Base-by-base conservation (phyloP, 805 yeast genomes). In the Candida loeiensis region DNA sequence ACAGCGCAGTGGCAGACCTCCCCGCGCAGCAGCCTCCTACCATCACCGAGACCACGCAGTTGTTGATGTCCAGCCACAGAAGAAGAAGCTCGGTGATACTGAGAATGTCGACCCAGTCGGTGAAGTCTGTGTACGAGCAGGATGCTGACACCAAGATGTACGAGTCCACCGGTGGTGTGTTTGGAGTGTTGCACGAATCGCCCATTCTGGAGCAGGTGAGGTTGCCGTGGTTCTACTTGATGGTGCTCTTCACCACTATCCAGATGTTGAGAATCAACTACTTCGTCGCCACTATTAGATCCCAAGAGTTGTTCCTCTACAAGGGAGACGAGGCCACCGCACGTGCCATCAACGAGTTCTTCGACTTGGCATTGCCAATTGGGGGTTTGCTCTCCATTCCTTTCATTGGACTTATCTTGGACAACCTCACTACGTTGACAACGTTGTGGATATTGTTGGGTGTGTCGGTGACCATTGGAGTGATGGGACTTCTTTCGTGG, bases 251-350 rank as follows among this genome's bases (percentile, higher is more conserved):
- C 59, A 85, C 96, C 4, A 76, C 90, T 2, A 74, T 90, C 42
- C 95, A 88, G 60, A 90, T 90, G 96, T 72, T 91, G 32, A 73
- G 97, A 58, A 82, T 90, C 50, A 90, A 90, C 66, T 91, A 86
- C 61, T 91, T 88, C 61, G 93, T 90, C 40, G 97, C 96, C 6
- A 87, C 97, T 2, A 69, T 90, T 25, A 77, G 80, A 53, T 68
- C 95, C 0, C 97, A 90, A 64, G 95, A 88, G 68, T 73, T 73
- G 18, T 91, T 69, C 55, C 72, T 89, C 45, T 70, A 88, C 40
- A 29, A 48, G 7, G 77, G 76, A 9, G 67, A 69, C 48, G 71
- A 66, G 36, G 64, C 64, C 6, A 58, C 67, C 3, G 95, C 51
- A 2, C 39, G 40, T 19, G 20, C 33, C 14, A 56, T 57, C 43